Base-by-base conservation (phyloP, 352 stramenopile species). In the Globisporangium viniferum region DNA sequence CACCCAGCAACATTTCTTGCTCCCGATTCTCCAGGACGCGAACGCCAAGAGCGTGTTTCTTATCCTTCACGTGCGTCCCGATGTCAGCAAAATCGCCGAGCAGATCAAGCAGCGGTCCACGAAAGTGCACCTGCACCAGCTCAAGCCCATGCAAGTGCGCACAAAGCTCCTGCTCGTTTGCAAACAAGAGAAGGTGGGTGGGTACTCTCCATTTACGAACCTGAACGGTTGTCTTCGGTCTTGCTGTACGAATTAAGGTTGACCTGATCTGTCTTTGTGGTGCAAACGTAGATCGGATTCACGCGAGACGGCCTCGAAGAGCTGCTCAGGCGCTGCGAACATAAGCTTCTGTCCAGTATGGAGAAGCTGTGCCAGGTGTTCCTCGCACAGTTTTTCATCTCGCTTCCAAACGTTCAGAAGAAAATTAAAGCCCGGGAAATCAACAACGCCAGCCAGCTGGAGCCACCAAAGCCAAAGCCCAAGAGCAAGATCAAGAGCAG, bases 1-100 rank as follows among this genome's bases (percentile, higher is more conserved):
- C n/a, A 64, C 79, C 4, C 82, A 92, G 66, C 86, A 94, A 59
- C 86, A 92, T 44, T 75, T 80, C 20, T 62, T 94, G 33, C 72
- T 88, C 1, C 82, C 86, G 4, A 53, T 87, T 3, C 60, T 91
- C 3, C 66, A 72, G 1, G 64, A 70, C 0, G 73, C 73, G 56
- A 92, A 94, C 63, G 53, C 66, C 20, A 89, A 87, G 53, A 77
- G 68, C 46, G 72, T 88, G 24, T 92, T 86, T 62, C 67, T 86
- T 4, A 76, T 92, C 61, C 56, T 91, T 33, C 66, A 89, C 10
- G 63, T 89, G 2, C 67, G 65, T 9, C 84, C 86, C 0, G 84
- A 94, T 62, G 64, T 67, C 5, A 84, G 53, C 39, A 88, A 87
- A 57, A 66, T 94, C 2, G 74, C 81, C 0, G 86, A 94, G 15